Conservation (phyloP, 2,329 filamentous ascomycete species). For the Aspergillus sp. region DNA sequence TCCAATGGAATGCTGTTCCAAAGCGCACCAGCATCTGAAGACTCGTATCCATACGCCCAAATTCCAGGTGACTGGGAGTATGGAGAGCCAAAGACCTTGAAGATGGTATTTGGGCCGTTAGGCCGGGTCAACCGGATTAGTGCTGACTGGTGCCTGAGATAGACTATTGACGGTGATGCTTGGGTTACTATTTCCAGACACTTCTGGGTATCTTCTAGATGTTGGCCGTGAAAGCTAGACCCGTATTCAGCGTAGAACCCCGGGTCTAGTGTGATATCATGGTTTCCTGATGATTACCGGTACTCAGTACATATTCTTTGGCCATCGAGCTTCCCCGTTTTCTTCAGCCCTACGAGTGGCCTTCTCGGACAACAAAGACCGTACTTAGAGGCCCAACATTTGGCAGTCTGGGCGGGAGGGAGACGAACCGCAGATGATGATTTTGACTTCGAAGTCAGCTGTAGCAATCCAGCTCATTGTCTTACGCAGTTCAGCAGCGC, state of each 20-base stretch:
- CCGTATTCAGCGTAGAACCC: slow-evolving; percentile 50
- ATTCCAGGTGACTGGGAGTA: slow-evolving; percentile 49
- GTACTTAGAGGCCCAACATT: background rate
- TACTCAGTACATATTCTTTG: background rate
- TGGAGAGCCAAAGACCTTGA: slow-evolving; percentile 62
- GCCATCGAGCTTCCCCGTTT: background rate
- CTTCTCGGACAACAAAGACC: background rate
- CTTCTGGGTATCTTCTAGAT: slow-evolving; percentile 46
- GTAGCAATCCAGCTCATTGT: slow-evolving; percentile 56
- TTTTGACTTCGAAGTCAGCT: slow-evolving; percentile 56
- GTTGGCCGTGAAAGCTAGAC: slow-evolving; percentile 46
- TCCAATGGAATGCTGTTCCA: slow-evolving; percentile 56
- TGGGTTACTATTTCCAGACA: slow-evolving; percentile 47
- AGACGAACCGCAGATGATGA: slow-evolving; percentile 55
- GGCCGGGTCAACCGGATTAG: slow-evolving; percentile 47
- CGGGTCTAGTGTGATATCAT: slow-evolving; percentile 58
- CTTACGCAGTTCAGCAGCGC: slow-evolving; percentile 52
- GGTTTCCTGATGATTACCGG: slow-evolving; percentile 51
- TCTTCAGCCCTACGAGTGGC: background rate
- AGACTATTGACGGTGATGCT: slow-evolving; percentile 49
- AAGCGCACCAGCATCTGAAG: slow-evolving; percentile 42
- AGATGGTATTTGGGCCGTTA: slow-evolving; percentile 49
- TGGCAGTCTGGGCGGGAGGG: background rate
- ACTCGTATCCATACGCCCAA: slow-evolving; percentile 60
- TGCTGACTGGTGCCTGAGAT: slow-evolving; percentile 53